Base-by-base conservation (phyloP, 495 filamentous ascomycete species). In the Aspergillus panamensis region DNA sequence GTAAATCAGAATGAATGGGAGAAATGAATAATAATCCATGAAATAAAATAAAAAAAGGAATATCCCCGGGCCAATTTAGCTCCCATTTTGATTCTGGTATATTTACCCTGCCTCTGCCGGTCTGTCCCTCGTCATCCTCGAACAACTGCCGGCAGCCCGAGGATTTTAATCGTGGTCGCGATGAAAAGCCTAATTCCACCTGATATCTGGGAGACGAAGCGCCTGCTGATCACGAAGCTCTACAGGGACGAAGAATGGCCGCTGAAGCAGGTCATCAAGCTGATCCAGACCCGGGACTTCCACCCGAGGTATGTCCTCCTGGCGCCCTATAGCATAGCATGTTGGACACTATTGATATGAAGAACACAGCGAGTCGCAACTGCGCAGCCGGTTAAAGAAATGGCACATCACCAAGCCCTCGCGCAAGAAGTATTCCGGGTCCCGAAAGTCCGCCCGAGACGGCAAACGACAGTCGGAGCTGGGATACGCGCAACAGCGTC, bases 241-340 rank as follows among this genome's bases (percentile, higher is more conserved):
- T 62, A 62, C 51, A 50, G 55, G 30, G 60, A 62, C 9, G 60
- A 62, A 14, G 55, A 62, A 48, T 62, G 60, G 60, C 60, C 60
- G 4, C 50, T 62, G 12, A 62, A 62, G 47, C 60, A 62, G 21
- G 60, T 62, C 37, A 58, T 62, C 44, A 62, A 55, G 51, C 20
- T 43, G 17, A 19, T 62, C 14, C 55, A 55, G 29, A 51, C 55
- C 7, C 25, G 48, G 2, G 55, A 50, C 17, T 62, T 62, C 9
- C 55, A 55, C 10, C 60, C 60, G 0, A 62, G 60, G 60, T 58
- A 51, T 14, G 19, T 39, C 3, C n/a, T n/a, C n/a, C n/a, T n/a
- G 8, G 2, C n/a, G 6, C 7, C 8, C 8, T 3, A 30, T 49
- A 14, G 6, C 19, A n/a, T n/a, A n/a, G n/a, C n/a, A n/a, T n/a